These are phyloP conservation scores for Globisporangium cederbergense DNA, from an alignment of 352 stramenopile genomes.

Conservation along the genomic window DNA sequence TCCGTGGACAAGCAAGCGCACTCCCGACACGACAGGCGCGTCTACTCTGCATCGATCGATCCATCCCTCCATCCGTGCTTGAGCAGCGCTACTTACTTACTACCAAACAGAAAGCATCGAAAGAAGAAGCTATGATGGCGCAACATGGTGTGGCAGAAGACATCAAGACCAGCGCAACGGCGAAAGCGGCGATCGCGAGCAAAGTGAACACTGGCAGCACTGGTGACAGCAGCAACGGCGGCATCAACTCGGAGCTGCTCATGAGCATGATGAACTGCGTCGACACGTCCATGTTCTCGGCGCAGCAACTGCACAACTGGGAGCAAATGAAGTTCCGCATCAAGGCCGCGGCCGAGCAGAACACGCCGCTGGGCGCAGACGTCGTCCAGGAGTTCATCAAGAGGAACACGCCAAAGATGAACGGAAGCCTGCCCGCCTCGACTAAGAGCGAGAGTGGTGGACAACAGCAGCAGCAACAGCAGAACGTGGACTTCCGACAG, in stretches of 20 bases:
- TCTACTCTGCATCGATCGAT: too few relatives aligned
- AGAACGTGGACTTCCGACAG: slow-evolving; percentile 39
- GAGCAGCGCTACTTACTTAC: too few relatives aligned
- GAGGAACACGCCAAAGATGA: slow-evolving; percentile 38
- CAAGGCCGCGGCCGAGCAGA: slow-evolving; percentile 43
- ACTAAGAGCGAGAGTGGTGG: slow-evolving; percentile 12
- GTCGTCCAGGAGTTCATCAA: slow-evolving; percentile 29
- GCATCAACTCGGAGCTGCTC: slow-evolving; percentile 70
- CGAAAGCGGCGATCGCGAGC: slow-evolving; percentile 3
- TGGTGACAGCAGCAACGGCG: slow-evolving; percentile 8
- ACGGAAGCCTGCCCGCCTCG: slow-evolving; percentile 13
- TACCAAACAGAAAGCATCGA: too few relatives aligned
- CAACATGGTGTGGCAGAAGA: slow-evolving; percentile 6
- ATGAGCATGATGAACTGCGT: slow-evolving; percentile 87
- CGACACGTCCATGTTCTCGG: slow-evolving; percentile 75
- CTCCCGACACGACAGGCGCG: neutral
- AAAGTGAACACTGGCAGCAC: neutral
- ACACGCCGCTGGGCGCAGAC: slow-evolving; percentile 32
- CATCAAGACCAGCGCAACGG: neutral
- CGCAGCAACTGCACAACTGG: slow-evolving; percentile 72
- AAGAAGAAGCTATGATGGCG: slow-evolving; percentile 2
- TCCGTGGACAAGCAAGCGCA: neutral
- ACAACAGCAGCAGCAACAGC: slow-evolving; percentile 10
- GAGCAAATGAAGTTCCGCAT: slow-evolving; percentile 74
- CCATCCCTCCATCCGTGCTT: too few relatives aligned